These are phyloP conservation scores for Fusarium chaquense DNA, from an alignment of 2,329 filamentous ascomycete genomes.

Conservation along the genomic window DNA sequence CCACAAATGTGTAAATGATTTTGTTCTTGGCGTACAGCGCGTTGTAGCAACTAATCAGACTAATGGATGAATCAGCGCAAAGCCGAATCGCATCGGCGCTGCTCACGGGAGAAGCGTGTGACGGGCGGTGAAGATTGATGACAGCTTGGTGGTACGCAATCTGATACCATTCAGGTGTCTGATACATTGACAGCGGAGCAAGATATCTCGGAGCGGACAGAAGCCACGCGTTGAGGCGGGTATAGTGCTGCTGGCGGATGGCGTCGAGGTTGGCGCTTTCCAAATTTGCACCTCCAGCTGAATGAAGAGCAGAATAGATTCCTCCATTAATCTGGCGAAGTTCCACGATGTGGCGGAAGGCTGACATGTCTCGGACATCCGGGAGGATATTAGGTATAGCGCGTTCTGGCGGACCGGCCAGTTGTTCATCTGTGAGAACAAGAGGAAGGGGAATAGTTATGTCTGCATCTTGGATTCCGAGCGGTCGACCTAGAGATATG, in stretches of 20 bases:
- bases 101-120: slow-evolving; percentile 40
- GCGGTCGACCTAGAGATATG: slow-evolving; percentile 33
- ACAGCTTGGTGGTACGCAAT: slow-evolving; percentile 45
- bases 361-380: slow-evolving; percentile 40
- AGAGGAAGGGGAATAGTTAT: slow-evolving; percentile 38
- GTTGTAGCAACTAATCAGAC: slow-evolving; percentile 43
- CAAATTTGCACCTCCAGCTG: slow-evolving; percentile 35
- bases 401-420: slow-evolving; percentile 22
- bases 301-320: slow-evolving; percentile 40
- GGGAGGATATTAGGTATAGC: slow-evolving; percentile 33
- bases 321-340: slow-evolving; percentile 38
- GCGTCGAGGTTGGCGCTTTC: slow-evolving; percentile 32
- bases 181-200: slow-evolving; percentile 42
- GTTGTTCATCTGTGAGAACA: slow-evolving; percentile 34
- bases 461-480: slow-evolving; percentile 41
- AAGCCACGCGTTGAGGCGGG: slow-evolving; percentile 40
- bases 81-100: slow-evolving; percentile 43
- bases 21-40: slow-evolving; percentile 43
- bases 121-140: slow-evolving; percentile 40
- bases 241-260: slow-evolving; percentile 40
- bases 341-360: slow-evolving; percentile 39
- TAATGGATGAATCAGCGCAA: slow-evolving; percentile 42
- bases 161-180: slow-evolving; percentile 44
- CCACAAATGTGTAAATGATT: slow-evolving; percentile 42
- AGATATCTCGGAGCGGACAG: slow-evolving; percentile 39